phyloP scores from a whole-genome alignment of 441 rosid species.

The Erysimum pusillum region DNA sequence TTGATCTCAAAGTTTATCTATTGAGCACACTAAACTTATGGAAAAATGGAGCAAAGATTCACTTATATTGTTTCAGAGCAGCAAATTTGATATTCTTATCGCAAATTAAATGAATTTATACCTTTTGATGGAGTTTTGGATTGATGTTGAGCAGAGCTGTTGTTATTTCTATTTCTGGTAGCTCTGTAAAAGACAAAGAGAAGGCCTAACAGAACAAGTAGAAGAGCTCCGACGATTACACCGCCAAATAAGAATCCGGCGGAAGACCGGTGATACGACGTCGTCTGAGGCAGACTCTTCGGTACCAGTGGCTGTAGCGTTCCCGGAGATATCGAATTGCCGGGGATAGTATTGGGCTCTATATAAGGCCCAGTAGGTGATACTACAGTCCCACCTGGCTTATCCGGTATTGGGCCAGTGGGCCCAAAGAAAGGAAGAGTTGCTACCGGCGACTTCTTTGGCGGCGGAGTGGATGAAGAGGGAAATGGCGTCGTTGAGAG shows the following conservation, averaged over 20 bases:
- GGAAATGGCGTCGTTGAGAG: conserved; percentile 38
- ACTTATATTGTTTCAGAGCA: background rate
- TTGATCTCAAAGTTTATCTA: background rate
- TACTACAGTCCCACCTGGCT: conserved; percentile 8
- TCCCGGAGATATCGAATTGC: conserved; percentile 32
- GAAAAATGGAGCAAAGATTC: background rate
- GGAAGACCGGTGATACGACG: conserved; percentile 46
- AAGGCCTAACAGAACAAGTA: conserved; percentile 49
- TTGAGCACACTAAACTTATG: background rate
- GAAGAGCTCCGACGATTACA: conserved; percentile 50
- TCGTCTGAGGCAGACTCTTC: conserved; percentile 42
- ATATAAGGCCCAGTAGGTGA: conserved; percentile 31
- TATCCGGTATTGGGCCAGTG: conserved; percentile 26
- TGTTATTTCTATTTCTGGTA: conserved; percentile 46
- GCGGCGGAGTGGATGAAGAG: conserved; percentile 35
- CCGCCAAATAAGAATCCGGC: conserved; percentile 54
- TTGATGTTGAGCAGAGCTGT: conserved; percentile 30
- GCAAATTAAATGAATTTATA: conserved; percentile 3
- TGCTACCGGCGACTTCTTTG: conserved; percentile 36
- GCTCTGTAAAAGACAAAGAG: conserved; percentile 49
- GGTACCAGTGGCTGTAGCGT: conserved; percentile 44
- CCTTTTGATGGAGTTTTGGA: conserved; percentile 42
- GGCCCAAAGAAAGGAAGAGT: conserved; percentile 41
- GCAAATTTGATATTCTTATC: background rate
- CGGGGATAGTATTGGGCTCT: conserved; percentile 42